Evolutionary conservation across 176 grass and related monocot genomes (phyloP), one percentile per base, ranked within the genome.

Genomic region (Elymus sibiricus): DNA sequence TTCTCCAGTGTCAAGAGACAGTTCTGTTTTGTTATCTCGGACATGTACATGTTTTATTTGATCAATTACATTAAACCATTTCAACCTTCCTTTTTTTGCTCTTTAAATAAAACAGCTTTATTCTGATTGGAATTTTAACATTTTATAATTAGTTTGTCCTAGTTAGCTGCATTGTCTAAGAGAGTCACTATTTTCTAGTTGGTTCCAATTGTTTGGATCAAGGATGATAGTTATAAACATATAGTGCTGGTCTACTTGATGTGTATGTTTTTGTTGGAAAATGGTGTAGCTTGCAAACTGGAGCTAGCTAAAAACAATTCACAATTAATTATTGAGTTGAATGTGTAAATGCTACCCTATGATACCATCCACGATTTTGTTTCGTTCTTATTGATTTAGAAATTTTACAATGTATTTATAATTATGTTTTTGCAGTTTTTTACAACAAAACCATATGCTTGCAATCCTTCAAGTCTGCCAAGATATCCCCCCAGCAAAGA

Each of bases 401-500:
- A 44, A 69, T 27, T 39, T 38, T 31, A 60, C 44, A 6, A 69
- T 87, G 35, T 40, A 13, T 40, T 46, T 84, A 24, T 53, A 83
- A 64, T 85, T 78, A 32, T 85, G 31, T 28, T 82, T 77, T 83
- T 94, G 82, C 78, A 99, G 97, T 99, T 87, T 83, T 99, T 97
- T 90, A 87, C 87, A 76, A 89, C 92, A 59, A 94, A 97, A 37
- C 97, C 97, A 79, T 93, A 91, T 93, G 90, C 94, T 81, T 99
- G 92, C 82, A 91, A 97, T 86, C 90, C 97, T 80, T 96, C 94
- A 91, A 92, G 90, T 85, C 83, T 99, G 87, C 92, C 94, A 63
- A 97, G 88, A 82, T 99, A 99, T 66, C 90, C 94, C 38, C 92
- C 97, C 5, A 99, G 90, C 78, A 99, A 99, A 93, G 94, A 99